Evolutionary conservation across 2,329 filamentous ascomycete genomes (phyloP), one percentile per base, ranked within the genome.

Genomic region (Hypoxylon sp.): DNA sequence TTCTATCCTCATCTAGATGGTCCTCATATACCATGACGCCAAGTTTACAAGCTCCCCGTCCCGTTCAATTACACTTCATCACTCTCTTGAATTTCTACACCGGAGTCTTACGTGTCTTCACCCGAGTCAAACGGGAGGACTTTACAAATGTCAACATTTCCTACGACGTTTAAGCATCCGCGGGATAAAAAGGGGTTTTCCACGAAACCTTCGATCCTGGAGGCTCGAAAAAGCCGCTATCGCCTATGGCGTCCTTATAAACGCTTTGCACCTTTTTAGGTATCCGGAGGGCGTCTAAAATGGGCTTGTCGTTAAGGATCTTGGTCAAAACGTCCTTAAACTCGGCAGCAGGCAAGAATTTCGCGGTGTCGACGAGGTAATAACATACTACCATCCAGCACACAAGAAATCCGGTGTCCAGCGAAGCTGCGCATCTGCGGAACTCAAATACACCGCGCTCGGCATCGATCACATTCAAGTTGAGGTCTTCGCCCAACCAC

Each of bases 371-470:
- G 22, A 53, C 44, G 19, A 39, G 29, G 5, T 37, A 37, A n/a
- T 31, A 17, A 29, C 63, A 63, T 2, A 66, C 9, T 1, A 33
- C 3, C 24, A 22, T 11, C 67, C 66, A 70, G 51, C 22, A 24
- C 5, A 55, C 2, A 26, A 74, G 56, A 48, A 68, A 35, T 4
- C 3, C 1, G 1, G 56, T 17, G 11, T 73, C 62, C 1, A 73
- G 26, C 8, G 60, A 51, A 4, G 17, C 8, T 1, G 42, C 24
- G 63, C 64, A 63, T 39, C 61, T 24, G 8, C 69, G 70, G 70
- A 75, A 74, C 65, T 74, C 70, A 56, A 74, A n/a, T 5, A 69
- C 70, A 8, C 72, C 71, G 11, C 72, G 69, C 11, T 55, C 13
- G 1, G 11, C 19, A 29, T 74, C 72, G 39, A 70, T 48, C 3